A percentile compares a stretch with the other conserved stretches of the same genome.
Evolutionary conservation across 768 basidiomycete species (phyloP).

Genomic region (Hygrophoropsis aurantiaca): DNA sequence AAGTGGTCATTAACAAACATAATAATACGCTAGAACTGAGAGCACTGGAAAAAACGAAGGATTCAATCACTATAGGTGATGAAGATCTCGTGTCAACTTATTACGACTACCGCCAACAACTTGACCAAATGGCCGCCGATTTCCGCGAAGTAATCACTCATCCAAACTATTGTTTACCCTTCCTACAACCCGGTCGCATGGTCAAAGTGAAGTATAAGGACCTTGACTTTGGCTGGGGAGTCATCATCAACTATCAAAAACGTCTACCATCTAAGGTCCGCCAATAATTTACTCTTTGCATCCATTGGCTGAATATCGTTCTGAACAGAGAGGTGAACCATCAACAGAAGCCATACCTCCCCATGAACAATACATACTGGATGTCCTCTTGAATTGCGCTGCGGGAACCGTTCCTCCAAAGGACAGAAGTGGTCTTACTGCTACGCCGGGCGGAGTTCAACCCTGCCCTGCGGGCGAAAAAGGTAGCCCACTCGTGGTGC

Average conservation of each 20-base stretch:
- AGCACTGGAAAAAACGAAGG: constrained; percentile 65
- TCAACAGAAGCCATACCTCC: constrained; percentile 68
- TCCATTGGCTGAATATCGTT: background rate
- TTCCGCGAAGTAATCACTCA: constrained; percentile 93
- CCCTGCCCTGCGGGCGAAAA: constrained; percentile 75
- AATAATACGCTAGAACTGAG: constrained; percentile 57
- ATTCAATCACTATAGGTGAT: constrained; percentile 72
- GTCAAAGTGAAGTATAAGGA: constrained; percentile 87
- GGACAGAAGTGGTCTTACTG: constrained; percentile 50
- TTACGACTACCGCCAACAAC: constrained; percentile 89
- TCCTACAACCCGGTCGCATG: constrained; percentile 90
- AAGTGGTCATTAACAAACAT: too few relatives aligned
- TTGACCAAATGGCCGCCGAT: constrained; percentile 86
- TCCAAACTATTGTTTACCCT: constrained; percentile 91
- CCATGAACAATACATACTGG: constrained; percentile 90
- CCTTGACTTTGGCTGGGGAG: constrained; percentile 95
- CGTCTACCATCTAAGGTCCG: constrained; percentile 76
- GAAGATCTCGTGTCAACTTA: constrained; percentile 86
- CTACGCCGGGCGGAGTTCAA: constrained; percentile 67
- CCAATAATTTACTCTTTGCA: background rate
- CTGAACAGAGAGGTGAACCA: constrained; percentile 26
- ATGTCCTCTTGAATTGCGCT: constrained; percentile 85
- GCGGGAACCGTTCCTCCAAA: constrained; percentile 60
- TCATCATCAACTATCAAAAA: constrained; percentile 91
- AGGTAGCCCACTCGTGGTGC: constrained; percentile 83